phyloP scores from a whole-genome alignment of 352 stramenopile genomes.

The Phytophthora sp. region DNA sequence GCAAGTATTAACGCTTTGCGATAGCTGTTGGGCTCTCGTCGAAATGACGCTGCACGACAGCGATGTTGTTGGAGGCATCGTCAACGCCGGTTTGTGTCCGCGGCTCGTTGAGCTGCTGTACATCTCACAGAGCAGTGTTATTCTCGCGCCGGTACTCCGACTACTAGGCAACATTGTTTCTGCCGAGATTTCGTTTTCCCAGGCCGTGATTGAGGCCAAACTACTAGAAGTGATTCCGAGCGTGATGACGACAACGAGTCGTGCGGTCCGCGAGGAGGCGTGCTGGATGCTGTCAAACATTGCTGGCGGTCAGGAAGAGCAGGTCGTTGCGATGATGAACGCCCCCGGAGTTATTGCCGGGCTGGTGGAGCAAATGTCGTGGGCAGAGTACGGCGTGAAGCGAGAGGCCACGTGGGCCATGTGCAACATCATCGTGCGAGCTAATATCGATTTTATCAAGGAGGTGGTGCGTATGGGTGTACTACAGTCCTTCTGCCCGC shows the following conservation, averaged over 20 bases:
- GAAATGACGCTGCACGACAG: constrained; percentile 83
- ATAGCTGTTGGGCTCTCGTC: constrained; percentile 86
- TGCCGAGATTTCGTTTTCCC: constrained; percentile 73
- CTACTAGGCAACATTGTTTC: constrained; percentile 87
- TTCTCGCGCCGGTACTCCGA: constrained; percentile 76
- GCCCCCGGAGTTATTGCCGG: constrained; percentile 64
- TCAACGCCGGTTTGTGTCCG: constrained; percentile 64
- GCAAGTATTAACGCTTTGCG: constrained; percentile 86
- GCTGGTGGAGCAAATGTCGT: constrained; percentile 86
- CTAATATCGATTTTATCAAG: constrained; percentile 56
- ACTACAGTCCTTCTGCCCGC: constrained; percentile 70
- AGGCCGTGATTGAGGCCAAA: constrained; percentile 80
- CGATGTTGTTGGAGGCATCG: constrained; percentile 66
- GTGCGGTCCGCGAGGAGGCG: constrained; percentile 80
- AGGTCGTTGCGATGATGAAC: constrained; percentile 80
- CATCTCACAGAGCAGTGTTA: constrained; percentile 86
- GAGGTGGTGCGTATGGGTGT: constrained; percentile 79
- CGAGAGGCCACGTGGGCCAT: constrained; percentile 87
- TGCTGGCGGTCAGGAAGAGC: constrained; percentile 71
- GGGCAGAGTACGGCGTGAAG: constrained; percentile 86
- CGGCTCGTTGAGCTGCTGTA: constrained; percentile 84
- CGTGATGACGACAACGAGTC: constrained; percentile 83
- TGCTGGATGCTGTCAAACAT: constrained; percentile 91
- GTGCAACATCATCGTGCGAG: constrained; percentile 86
- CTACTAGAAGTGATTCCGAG: constrained; percentile 83